Percentiles rank a stretch among this genome's conserved stretches.
These are phyloP conservation scores for Amylocystis lapponica DNA, from an alignment of 768 basidiomycete genomes.

Conservation along the genomic window DNA sequence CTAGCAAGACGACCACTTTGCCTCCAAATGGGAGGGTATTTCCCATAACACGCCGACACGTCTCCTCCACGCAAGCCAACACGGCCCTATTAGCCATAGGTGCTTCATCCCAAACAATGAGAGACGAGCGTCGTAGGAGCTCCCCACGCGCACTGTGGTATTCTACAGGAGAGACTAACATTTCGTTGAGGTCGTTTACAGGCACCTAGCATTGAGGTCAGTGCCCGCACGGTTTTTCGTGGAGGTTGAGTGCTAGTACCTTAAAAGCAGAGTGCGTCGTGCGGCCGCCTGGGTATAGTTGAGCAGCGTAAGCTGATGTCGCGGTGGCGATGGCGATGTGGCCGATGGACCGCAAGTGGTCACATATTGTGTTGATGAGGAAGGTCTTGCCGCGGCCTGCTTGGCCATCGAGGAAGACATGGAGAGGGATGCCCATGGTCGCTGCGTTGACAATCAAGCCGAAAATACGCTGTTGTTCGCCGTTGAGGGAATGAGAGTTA, in stretches of 20 bases:
- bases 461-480: conserved; percentile 11
- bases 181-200: conserved; percentile 25
- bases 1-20: conserved; percentile 26
- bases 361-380: conserved; percentile 23
- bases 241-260: conserved; percentile 19
- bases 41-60: conserved; percentile 15
- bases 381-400: conserved; percentile 35
- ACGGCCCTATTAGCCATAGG: conserved; percentile 32
- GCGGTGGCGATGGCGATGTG: conserved; percentile 28
- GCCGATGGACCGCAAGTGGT: conserved; percentile 14
- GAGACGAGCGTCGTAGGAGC: conserved; percentile 19
- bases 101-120: conserved; percentile 35
- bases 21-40: conserved; percentile 27
- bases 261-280: conserved; percentile 32
- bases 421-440: neutral
- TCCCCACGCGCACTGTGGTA: conserved; percentile 17
- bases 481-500: conserved; percentile 10
- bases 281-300: conserved; percentile 28
- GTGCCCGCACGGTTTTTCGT: too few species aligned
- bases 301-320: conserved; percentile 31
- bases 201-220: conserved; percentile 23
- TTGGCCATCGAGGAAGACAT: conserved; percentile 28
- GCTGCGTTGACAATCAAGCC: conserved; percentile 2
- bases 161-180: conserved; percentile 24
- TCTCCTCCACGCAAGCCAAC: conserved; percentile 26